phyloP scores from a whole-genome alignment of 345 rosid species.

The Angophora floribunda region DNA sequence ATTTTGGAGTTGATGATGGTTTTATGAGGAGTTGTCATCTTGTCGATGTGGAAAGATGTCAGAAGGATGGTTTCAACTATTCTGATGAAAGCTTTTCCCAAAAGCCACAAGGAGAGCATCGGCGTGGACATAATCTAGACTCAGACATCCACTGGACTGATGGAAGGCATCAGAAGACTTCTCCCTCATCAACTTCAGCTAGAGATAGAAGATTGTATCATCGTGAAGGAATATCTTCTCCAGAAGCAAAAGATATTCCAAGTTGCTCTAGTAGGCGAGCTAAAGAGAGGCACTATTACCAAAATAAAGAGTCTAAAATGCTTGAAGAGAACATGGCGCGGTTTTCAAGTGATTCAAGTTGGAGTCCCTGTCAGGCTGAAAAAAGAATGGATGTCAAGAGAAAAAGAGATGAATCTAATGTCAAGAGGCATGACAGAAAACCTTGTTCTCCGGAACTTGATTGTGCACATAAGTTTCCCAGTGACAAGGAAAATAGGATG shows the following conservation, averaged over 20 bases:
- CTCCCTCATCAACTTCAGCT: background rate
- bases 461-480: background rate
- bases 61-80: conserved; percentile 6
- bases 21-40: background rate
- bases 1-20: background rate
- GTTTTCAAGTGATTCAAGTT: background rate
- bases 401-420: background rate
- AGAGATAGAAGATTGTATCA: background rate
- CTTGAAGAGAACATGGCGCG: background rate
- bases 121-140: background rate
- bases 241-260: background rate
- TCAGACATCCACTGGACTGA: background rate
- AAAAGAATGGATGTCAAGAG: background rate
- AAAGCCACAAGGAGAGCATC: conserved; percentile 2
- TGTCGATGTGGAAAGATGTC: conserved; percentile 7
- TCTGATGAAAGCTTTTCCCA: conserved; percentile 13
- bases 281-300: background rate
- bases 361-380: background rate
- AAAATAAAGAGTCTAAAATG: background rate
- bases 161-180: background rate
- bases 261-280: background rate
- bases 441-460: background rate
- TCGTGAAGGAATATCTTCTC: background rate
- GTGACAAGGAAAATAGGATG: background rate
- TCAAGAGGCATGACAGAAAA: background rate